phyloP scores from a whole-genome alignment of 2,329 filamentous ascomycete genomes.

The Lachnellula hyalina region DNA sequence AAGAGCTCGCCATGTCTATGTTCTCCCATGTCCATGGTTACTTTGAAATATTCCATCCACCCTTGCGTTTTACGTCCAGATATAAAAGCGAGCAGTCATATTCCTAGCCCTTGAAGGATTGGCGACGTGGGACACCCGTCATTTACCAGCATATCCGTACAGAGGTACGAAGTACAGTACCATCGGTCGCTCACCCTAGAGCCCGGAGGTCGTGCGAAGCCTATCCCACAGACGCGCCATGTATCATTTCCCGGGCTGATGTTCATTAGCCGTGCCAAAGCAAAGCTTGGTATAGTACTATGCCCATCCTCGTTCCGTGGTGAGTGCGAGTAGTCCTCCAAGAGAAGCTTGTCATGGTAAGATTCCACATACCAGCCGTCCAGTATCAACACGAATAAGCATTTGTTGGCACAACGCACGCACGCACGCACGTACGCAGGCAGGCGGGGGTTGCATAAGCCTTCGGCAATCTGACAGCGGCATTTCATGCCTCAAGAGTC shows the following conservation, averaged over 20 bases:
- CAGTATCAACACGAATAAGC: neutral
- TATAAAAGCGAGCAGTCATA: constrained; percentile 3
- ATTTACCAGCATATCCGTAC: neutral
- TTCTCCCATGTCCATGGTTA: neutral
- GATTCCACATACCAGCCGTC: neutral
- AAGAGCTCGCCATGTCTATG: neutral
- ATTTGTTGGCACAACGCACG: neutral
- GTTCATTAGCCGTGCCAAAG: too few species aligned
- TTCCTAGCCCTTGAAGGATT: neutral
- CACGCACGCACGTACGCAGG: neutral
- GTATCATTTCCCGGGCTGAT: too few species aligned
- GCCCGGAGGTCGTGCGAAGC: neutral
- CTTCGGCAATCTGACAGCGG: constrained; percentile 1
- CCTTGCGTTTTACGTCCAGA: constrained; percentile 2
- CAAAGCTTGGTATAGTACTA: too few species aligned
- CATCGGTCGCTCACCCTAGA: neutral
- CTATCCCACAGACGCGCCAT: too few species aligned
- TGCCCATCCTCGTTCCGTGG: too few species aligned
- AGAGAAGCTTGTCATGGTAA: too few species aligned
- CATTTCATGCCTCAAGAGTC: neutral
- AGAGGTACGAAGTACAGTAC: neutral
- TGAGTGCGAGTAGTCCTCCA: too few species aligned
- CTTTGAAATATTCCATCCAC: neutral
- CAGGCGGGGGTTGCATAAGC: neutral
- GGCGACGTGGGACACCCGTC: neutral